Evolutionary conservation across 306 rosid genomes (phyloP), one percentile per base, ranked within the genome.

Genomic region (Hippophae gyantsensis): DNA sequence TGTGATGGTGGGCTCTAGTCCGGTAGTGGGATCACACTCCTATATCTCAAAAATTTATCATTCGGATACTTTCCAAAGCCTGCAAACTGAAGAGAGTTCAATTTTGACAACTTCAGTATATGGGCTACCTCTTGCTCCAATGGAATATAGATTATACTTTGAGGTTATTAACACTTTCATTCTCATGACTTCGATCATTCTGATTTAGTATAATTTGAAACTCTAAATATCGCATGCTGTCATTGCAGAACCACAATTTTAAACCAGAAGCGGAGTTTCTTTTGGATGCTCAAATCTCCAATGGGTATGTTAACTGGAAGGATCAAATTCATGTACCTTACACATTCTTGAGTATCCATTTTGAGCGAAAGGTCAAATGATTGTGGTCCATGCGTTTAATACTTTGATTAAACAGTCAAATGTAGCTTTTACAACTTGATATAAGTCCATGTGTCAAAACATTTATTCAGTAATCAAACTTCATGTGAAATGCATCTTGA

Each of bases 111-210:
- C 81, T 75, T 63, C 76, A 49, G 73, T 81, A 42, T 79, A 81
- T 62, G 95, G 96, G 51, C 77, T 79, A 10, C 97, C 97, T 8
- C 95, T 90, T 52, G 75, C 74, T 62, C 81, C 92, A 69, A 77
- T 73, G 71, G 97, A 90, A 70, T 90, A 90, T 67, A 77, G 72
- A 52, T 74, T 69, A 54, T 87, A 74, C 70, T 90, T 87, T 55
- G 92, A 79, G 98, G 98, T 90, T 59, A 61, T 72, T 61, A 63
- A 13, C 59, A 7, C 48, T 61, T 45, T 42, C 55, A 74, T 48
- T 52, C 61, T 10, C 44, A 26, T 13, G 52, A 57, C 61, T 69
- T n/a, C 4, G 43, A 64, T 44, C 7, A 38, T 56, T 62, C 32
- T 9, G 58, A 54, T 48, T 27, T 13, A 32, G 38, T 48, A 50